A percentile compares a stretch with the other conserved stretches of the same genome.
phyloP scores from a whole-genome alignment of 78 protist species.

The Dictyostelium purpureum region DNA sequence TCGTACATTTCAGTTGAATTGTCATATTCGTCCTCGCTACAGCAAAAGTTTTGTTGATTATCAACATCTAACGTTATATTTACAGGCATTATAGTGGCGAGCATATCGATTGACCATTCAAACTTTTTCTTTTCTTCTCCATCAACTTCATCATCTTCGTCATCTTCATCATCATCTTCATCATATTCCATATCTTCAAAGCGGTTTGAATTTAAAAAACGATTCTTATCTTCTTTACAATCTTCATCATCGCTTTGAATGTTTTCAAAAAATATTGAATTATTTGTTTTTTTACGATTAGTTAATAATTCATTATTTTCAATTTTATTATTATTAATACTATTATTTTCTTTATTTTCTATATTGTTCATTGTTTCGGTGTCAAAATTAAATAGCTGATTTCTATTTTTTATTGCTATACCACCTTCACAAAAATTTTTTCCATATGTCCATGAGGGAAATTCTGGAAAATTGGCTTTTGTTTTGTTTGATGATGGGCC shows the following conservation, averaged over 20 bases:
- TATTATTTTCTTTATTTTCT: neutral
- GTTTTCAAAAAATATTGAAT: neutral
- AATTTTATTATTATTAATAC: neutral
- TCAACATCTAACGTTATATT: slow-evolving; percentile 20
- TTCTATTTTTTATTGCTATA: neutral
- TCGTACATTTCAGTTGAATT: neutral
- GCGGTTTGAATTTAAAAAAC: neutral
- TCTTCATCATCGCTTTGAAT: neutral
- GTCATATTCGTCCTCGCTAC: neutral
- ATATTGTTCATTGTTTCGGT: neutral
- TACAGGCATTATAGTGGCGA: slow-evolving; percentile 14
- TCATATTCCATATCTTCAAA: neutral
- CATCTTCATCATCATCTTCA: neutral
- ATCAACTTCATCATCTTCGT: neutral
- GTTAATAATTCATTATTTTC: neutral
- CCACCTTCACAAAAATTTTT: neutral
- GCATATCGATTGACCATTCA: slow-evolving; percentile 27
- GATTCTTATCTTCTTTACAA: neutral
- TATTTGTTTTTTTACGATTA: neutral
- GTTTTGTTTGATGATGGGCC: neutral
- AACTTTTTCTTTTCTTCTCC: neutral
- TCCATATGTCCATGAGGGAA: neutral
- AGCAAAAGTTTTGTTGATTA: neutral
- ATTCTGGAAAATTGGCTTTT: slow-evolving; percentile 4
- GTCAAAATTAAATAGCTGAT: neutral